Evolutionary conservation across 2,329 filamentous ascomycete genomes (phyloP), one percentile per base, ranked within the genome.

Genomic region (Monilinia aucupariae): DNA sequence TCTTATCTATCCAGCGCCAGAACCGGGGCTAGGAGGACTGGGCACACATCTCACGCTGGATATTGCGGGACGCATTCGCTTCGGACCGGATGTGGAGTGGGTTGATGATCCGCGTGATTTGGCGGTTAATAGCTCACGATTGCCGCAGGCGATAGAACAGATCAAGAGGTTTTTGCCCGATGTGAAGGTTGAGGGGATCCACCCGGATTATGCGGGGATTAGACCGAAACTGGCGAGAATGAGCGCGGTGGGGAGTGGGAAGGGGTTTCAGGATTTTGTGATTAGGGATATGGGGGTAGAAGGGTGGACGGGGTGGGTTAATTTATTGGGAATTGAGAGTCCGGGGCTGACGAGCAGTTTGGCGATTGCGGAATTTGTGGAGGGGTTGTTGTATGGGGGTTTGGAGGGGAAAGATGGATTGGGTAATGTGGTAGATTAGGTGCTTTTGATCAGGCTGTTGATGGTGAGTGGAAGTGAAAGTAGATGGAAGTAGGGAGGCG

Each of bases 61-160:
- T 74, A 82, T 97, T 77, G 83, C 80, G 0, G 92, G 93, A 0
- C 85, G 90, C 0, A 82, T 97, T 50, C 88, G 91, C 45, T 99
- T 99, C 75, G 94, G 94, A 0, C 94, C 94, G 0, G 94, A 99
- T 73, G 89, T 97, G 17, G 91, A 97, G 75, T 97, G 94, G 94
- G 88, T 96, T 0, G 83, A 88, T 55, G 78, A 80, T 1, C 85
- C 91, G 0, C 76, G 77, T 10, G 85, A 96, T 71, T 79, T 96
- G n/a, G 78, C 80, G 1, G 87, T 89, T 20, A 91, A 85, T 68
- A 77, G 80, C 1, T 78, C 78, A 27, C 81, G 89, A 15, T 78
- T 96, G 62, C 74, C 77, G 1, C 79, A 83, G 47, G 92, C 92
- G 0, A 75, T 96, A 0, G 78, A 78, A 13, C 90, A 91, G 71